Evolutionary conservation across 306 rosid species (phyloP), one percentile per base, ranked within the genome.

Genomic region (Gynostemma pentaphyllum): DNA sequence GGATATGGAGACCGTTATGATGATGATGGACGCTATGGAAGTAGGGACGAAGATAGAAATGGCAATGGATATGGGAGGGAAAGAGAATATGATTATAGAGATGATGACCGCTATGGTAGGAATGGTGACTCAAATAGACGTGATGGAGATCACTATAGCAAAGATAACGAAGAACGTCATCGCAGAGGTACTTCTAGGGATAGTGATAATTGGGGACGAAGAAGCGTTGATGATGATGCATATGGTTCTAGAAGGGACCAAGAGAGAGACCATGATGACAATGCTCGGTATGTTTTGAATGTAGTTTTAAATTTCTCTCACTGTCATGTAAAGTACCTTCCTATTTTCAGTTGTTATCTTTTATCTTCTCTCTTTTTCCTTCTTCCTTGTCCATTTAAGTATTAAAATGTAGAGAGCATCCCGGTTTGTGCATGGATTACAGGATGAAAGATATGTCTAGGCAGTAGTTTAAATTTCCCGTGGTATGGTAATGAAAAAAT

Each of bases 271-370:
- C 94, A 74, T 23, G 90, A 88, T 22, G 94, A 84, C 39, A 87
- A 87, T 72, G 94, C 90, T 49, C 96, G 84, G 67, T 73, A 88
- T 67, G 81, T 96, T 16, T 83, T 85, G 88, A 87, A 95, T 83
- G 72, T 53, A 80, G 66, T 18, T 40, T 69, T 21, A 9, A 47
- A 28, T 64, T 46, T 45, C 40, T 64, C 29, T 46, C 30, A 64
- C 28, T 64, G 18, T 46, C 19, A 22, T 46, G 18, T 18, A 18
- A 12, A 64, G 56, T 28, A 45, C 29, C 45, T 37, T 14, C 15
- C 28, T 49, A 23, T 12, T 22, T 15, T 21, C 22, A 19, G 29
- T 19, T 5, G 8, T 26, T 49, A 19, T 19, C 29, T 49, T 49
- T 19, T 49, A 49, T 49, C 2, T 49, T 49, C 4, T 49, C 55